These are phyloP conservation scores for Solanum piurae DNA, from an alignment of 257 asterid species.

Conservation along the genomic window DNA sequence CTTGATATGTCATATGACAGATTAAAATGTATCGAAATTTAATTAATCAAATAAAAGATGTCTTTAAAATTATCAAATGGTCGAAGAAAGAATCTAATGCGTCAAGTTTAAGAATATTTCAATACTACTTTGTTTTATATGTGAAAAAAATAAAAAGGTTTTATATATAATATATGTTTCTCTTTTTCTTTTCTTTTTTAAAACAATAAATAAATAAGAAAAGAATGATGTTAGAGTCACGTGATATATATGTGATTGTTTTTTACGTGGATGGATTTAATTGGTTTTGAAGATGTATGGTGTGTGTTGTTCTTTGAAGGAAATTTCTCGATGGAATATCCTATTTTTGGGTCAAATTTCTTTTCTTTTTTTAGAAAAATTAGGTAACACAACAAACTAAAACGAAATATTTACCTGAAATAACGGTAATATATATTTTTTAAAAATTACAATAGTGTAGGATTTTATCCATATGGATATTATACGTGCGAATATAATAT, in stretches of 20 bases:
- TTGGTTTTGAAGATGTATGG: background rate
- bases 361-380: background rate
- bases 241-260: background rate
- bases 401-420: background rate
- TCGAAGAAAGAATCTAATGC: too few species aligned
- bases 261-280: background rate
- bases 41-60: too few species aligned
- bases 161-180: background rate
- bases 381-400: background rate
- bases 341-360: background rate
- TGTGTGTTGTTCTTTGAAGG: background rate
- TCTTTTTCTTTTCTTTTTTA: background rate
- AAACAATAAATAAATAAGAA: background rate
- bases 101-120: too few species aligned
- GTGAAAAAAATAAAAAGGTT: too few species aligned
- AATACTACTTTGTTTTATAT: too few species aligned
- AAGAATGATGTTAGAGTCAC: background rate
- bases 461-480: background rate
- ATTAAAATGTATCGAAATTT: too few species aligned
- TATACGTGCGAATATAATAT: background rate
- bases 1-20: fast-evolving
- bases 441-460: background rate
- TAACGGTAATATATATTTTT: background rate
- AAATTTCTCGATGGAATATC: background rate
- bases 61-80: too few species aligned